These are phyloP conservation scores for Dendrobium chrysotoxum DNA, from an alignment of 106 monocot genomes.

Conservation along the genomic window DNA sequence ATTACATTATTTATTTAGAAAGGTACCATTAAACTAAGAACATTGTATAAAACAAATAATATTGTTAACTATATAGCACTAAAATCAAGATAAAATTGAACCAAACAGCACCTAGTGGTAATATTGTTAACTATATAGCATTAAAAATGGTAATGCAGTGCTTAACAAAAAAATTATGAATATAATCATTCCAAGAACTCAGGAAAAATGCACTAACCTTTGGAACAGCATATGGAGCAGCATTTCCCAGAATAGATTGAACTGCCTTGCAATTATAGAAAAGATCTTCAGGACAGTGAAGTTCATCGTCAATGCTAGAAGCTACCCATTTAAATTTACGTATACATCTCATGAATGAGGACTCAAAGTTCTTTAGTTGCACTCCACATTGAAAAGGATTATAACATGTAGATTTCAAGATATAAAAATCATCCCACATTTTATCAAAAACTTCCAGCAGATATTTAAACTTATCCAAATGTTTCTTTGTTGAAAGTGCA, in stretches of 20 bases:
- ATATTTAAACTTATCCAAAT: conserved; percentile 35
- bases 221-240: conserved; percentile 52
- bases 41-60: too few relatives aligned
- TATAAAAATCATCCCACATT: conserved; percentile 56
- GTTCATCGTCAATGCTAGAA: conserved; percentile 31
- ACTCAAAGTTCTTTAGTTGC: conserved; percentile 9
- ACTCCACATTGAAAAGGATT: neutral
- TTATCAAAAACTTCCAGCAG: conserved; percentile 52
- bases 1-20: too few relatives aligned
- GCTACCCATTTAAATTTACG: conserved; percentile 40
- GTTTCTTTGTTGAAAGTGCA: conserved; percentile 23
- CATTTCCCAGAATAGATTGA: conserved; percentile 29
- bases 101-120: too few relatives aligned
- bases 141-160: too few relatives aligned
- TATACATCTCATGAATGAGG: conserved; percentile 44
- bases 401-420: conserved; percentile 13
- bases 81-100: too few relatives aligned
- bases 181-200: neutral
- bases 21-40: too few relatives aligned
- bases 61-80: too few relatives aligned
- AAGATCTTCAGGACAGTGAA: conserved; percentile 38
- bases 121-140: too few relatives aligned
- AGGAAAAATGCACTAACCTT: conserved; percentile 20
- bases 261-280: conserved; percentile 49
- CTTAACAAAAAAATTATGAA: too few relatives aligned